These are phyloP conservation scores for Calonectria montana DNA, from an alignment of 2,329 filamentous ascomycete species.

Conservation along the genomic window DNA sequence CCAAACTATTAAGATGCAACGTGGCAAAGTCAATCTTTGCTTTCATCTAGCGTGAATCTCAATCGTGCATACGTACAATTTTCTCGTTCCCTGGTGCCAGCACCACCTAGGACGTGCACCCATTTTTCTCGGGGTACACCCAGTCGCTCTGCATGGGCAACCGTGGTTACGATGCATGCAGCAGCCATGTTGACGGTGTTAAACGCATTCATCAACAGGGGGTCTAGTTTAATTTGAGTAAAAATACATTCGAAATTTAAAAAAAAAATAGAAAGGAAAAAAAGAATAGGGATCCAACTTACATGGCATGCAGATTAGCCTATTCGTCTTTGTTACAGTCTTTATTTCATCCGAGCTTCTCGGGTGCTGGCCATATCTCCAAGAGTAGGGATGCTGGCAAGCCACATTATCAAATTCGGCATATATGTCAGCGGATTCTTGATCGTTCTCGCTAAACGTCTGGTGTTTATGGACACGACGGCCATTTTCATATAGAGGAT, in stretches of 20 bases:
- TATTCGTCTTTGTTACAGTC: slow-evolving; percentile 65
- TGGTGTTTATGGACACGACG: slow-evolving; percentile 69
- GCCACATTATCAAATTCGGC: slow-evolving; percentile 70
- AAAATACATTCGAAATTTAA: accelerated
- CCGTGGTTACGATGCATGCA: slow-evolving; percentile 70
- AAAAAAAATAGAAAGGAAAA: no score
- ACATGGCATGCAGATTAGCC: slow-evolving; percentile 78
- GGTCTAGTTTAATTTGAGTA: slow-evolving; percentile 56
- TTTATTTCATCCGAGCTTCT: slow-evolving; percentile 64
- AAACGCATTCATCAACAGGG: slow-evolving; percentile 77
- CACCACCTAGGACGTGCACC: slow-evolving; percentile 74
- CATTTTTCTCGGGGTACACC: slow-evolving; percentile 66
- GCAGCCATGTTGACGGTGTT: slow-evolving; percentile 75
- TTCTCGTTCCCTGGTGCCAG: slow-evolving; percentile 67
- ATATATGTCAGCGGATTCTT: slow-evolving; percentile 70
- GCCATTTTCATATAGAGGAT: slow-evolving; percentile 74
- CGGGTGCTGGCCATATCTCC: slow-evolving; percentile 63
- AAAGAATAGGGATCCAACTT: slow-evolving; percentile 32
- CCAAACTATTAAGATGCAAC: slow-evolving; percentile 63
- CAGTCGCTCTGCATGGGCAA: slow-evolving; percentile 63
- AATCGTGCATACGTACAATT: slow-evolving; percentile 54
- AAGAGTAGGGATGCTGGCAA: slow-evolving; percentile 63
- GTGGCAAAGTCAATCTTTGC: neutral
- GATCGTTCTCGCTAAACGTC: slow-evolving; percentile 64
- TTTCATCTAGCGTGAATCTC: accelerated